Evolutionary conservation across 164 flowering plant species (phyloP).

Genomic region (Annona squamosa): DNA sequence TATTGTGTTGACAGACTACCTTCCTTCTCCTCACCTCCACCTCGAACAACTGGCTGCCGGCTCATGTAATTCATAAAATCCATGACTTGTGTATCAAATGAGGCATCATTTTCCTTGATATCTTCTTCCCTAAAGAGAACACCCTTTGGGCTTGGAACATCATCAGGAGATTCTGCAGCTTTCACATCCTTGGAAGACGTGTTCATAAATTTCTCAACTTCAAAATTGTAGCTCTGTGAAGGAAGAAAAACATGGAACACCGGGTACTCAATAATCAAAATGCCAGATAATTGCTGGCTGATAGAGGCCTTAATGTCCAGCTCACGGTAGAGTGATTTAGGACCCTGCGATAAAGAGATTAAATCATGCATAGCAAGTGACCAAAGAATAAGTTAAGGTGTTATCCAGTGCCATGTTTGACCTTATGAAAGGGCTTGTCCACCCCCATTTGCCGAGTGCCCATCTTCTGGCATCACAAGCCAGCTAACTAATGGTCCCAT

Average conservation of each 20-base stretch:
- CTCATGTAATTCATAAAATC: conserved; percentile 35
- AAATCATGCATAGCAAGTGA: not conserved
- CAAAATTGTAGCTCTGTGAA: conserved; percentile 48
- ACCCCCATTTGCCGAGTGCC: not conserved
- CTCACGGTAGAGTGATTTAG: conserved; percentile 49
- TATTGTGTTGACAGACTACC: not conserved
- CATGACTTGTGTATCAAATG: conserved; percentile 36
- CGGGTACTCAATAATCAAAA: conserved; percentile 65
- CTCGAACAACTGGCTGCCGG: conserved; percentile 10
- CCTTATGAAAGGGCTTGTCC: not conserved
- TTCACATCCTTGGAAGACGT: conserved; percentile 14
- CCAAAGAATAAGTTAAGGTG: not conserved
- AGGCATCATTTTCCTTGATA: conserved; percentile 36
- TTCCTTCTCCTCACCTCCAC: conserved; percentile 10
- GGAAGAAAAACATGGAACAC: conserved; percentile 69
- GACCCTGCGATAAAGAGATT: conserved; percentile 37
- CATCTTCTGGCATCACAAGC: not conserved
- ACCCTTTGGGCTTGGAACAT: conserved; percentile 37
- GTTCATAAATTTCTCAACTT: conserved; percentile 31
- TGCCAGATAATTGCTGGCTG: conserved; percentile 40
- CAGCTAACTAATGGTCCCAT: not conserved
- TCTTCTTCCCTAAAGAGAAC: conserved; percentile 65
- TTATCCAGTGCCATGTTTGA: not conserved
- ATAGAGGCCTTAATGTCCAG: conserved; percentile 49
- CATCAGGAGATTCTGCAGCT: conserved; percentile 14